Conservation (phyloP, 805 yeast species). For the Sugiyamaella qingdaonensis region DNA sequence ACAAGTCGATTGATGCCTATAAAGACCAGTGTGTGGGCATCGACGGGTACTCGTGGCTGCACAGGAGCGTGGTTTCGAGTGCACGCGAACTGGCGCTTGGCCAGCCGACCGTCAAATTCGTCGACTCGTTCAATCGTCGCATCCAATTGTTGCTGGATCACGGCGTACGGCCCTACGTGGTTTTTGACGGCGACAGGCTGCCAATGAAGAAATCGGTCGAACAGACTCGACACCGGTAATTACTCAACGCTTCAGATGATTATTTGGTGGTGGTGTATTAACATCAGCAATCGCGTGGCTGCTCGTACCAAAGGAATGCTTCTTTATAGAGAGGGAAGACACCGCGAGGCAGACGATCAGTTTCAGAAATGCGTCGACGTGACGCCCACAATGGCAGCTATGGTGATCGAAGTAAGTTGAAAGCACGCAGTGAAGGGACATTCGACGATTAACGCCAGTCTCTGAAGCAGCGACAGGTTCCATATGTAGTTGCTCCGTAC, state of each 20-base stretch:
- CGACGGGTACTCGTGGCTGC: constrained; percentile 98
- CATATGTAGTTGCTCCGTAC: constrained; percentile 90
- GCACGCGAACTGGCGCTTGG: constrained; percentile 75
- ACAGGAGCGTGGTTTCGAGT: constrained; percentile 76
- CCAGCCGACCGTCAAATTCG: constrained; percentile 53
- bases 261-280: too few species aligned
- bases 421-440: not conserved
- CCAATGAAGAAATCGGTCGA: constrained; percentile 79
- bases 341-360: constrained; percentile 57
- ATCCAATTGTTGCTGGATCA: constrained; percentile 61
- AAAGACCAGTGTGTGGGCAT: constrained; percentile 78
- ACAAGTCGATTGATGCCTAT: constrained; percentile 53
- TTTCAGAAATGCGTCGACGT: constrained; percentile 80
- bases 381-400: constrained; percentile 86
- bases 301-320: constrained; percentile 45
- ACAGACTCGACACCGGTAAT: constrained; percentile 36
- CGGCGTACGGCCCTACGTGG: constrained; percentile 78
- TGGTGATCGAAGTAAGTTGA: constrained; percentile 57
- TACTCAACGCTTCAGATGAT: too few species aligned
- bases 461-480: constrained; percentile 51
- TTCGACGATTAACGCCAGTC: not conserved
- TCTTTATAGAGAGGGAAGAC: constrained; percentile 46
- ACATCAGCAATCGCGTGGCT: constrained; percentile 50
- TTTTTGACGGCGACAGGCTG: constrained; percentile 87
- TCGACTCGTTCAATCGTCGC: constrained; percentile 64